phyloP scores from a whole-genome alignment of 306 rosid genomes.

The Lathyrus oleraceus region DNA sequence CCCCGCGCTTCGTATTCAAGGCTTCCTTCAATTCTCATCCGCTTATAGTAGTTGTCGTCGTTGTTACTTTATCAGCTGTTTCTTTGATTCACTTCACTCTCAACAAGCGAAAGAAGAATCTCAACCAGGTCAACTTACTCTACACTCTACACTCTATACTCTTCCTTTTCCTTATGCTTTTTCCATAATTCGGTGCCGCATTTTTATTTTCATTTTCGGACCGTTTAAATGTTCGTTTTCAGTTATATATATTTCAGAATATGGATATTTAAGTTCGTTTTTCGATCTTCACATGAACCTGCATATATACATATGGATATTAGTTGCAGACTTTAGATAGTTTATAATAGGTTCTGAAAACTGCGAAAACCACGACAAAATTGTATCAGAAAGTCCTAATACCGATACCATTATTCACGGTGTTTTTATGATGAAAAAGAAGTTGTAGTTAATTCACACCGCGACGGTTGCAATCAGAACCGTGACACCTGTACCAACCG shows the following conservation, averaged over 20 bases:
- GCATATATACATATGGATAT: too few relatives aligned
- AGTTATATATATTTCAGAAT: not conserved
- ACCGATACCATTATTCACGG: too few relatives aligned
- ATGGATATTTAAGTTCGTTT: not conserved
- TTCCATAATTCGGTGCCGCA: not conserved
- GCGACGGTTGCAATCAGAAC: too few relatives aligned
- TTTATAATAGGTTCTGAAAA: not conserved
- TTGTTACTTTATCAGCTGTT: conserved; percentile 69
- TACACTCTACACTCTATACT: not conserved
- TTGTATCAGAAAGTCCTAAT: too few relatives aligned
- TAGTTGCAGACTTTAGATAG: not conserved
- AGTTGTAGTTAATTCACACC: too few relatives aligned
- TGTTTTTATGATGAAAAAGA: too few relatives aligned
- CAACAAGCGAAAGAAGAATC: conserved; percentile 47
- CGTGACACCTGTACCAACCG: too few relatives aligned
- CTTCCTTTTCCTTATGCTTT: not conserved
- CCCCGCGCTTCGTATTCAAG: conserved; percentile 58
- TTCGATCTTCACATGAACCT: too few relatives aligned
- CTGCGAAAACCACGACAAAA: too few relatives aligned
- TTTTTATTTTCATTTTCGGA: conserved; percentile 13
- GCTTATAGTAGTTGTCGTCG: conserved; percentile 51
- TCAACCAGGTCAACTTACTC: conserved; percentile 46
- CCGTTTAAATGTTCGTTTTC: conserved; percentile 4
- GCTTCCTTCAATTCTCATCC: conserved; percentile 62
- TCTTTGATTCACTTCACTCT: conserved; percentile 55